Percentiles rank a stretch among this genome's conserved stretches.
These are phyloP conservation scores for Didymella pomorum DNA, from an alignment of 2,329 filamentous ascomycete genomes.

Conservation along the genomic window DNA sequence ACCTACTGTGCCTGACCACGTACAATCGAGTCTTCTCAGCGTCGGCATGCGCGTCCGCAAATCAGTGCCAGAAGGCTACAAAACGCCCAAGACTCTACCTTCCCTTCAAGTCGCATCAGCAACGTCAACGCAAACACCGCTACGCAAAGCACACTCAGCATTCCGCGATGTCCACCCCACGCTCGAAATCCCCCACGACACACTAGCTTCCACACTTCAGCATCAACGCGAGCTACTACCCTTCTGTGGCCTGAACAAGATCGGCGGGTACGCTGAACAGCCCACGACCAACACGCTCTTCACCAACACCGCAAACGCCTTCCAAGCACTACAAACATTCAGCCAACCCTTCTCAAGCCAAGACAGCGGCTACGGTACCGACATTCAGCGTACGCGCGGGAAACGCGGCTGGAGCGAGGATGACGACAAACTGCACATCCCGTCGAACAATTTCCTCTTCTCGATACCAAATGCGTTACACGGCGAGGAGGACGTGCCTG, in stretches of 20 bases:
- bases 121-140: slow-evolving; percentile 19
- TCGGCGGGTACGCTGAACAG: slow-evolving; percentile 73
- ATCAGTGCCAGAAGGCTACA: slow-evolving; percentile 92
- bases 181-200: slow-evolving; percentile 23
- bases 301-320: slow-evolving; percentile 12
- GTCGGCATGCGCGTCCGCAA: slow-evolving; percentile 97
- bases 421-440: slow-evolving; percentile 31
- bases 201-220: slow-evolving; percentile 24
- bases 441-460: slow-evolving; percentile 36
- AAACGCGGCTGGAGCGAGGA: slow-evolving; percentile 57
- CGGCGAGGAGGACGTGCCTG: slow-evolving; percentile 45
- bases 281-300: slow-evolving; percentile 47
- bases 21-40: slow-evolving; percentile 84
- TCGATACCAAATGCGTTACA: slow-evolving; percentile 28
- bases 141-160: slow-evolving; percentile 9
- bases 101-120: slow-evolving; percentile 36
- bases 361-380: slow-evolving; percentile 39
- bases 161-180: slow-evolving; percentile 18
- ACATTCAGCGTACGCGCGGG: slow-evolving; percentile 39
- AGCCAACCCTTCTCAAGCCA: slow-evolving; percentile 46
- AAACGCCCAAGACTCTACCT: slow-evolving; percentile 66
- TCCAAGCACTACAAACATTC: slow-evolving; percentile 48
- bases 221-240: slow-evolving; percentile 72
- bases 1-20: slow-evolving; percentile 67
- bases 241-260: slow-evolving; percentile 81